Base-by-base conservation (phyloP, 805 yeast genomes). In the Candida xiaguanensis region DNA sequence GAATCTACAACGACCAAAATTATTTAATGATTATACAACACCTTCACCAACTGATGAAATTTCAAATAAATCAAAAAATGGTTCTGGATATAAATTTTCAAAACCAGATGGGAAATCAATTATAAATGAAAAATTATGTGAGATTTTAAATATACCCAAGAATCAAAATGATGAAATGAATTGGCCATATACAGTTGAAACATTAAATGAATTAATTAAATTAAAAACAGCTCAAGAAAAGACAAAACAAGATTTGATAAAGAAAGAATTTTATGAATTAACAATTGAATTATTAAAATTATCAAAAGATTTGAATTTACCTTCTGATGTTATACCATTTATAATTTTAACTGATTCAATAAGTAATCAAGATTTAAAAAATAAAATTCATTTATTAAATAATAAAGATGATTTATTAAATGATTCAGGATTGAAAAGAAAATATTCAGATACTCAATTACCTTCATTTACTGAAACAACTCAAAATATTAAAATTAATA, bases 211-310 rank as follows among this genome's bases (percentile, higher is more conserved):
- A 20, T 46, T 70, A 34, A 47, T 73, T 12, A 47, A 50, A 22
- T 56, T 65, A 25, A 61, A 61, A 47, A 56, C 58, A 2, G 75
- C 70, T 42, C 72, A 72, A 46, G 77, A 71, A 40, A 59, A 55
- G 39, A 61, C 74, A 4, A 60, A 52, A 40, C 72, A 63, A 38
- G 74, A 70, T 38, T 50, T 58, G 26, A 40, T 58, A 23, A 61
- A 59, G 38, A 48, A 52, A 25, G 63, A 62, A 25, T 61, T 56
- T 38, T 58, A 65, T 19, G 40, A 48, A 5, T 48, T 61, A 4
- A 56, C 70, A 1, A 35, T 72, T 8, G 70, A 70, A 31, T 48
- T 72, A 9, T 44, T 73, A 25, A 58, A 58, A 22, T 46, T 56
- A 31, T 63, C 55, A 1, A 55, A 60, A 22, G 46, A 55, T 5